phyloP scores from a whole-genome alignment of 2,329 filamentous ascomycete species.

The Ceratocystis huliohia region DNA sequence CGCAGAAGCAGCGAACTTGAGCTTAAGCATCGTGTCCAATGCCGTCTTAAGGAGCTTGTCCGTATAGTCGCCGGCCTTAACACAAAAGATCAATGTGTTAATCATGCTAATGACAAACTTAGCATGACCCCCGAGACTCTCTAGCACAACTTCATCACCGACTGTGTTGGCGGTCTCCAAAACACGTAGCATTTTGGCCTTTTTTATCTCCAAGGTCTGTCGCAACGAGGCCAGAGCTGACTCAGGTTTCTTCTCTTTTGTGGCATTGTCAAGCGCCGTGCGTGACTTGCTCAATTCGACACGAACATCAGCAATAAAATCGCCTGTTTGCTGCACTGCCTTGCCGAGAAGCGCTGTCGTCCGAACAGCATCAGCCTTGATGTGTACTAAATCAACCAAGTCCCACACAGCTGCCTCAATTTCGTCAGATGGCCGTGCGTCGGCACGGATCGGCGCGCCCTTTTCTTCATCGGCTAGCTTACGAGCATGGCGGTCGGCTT shows the following conservation, averaged over 20 bases:
- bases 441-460: slow-evolving; percentile 33
- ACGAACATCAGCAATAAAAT: slow-evolving; percentile 38
- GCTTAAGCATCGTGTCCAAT: slow-evolving; percentile 51
- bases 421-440: slow-evolving; percentile 34
- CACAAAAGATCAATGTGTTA: slow-evolving; percentile 42
- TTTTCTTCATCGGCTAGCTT: slow-evolving; percentile 33
- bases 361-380: slow-evolving; percentile 32
- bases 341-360: slow-evolving; percentile 33
- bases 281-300: slow-evolving; percentile 37
- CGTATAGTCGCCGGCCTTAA: slow-evolving; percentile 40
- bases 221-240: slow-evolving; percentile 25
- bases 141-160: slow-evolving; percentile 43
- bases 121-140: slow-evolving; percentile 45
- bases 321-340: slow-evolving; percentile 40
- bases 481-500: slow-evolving; percentile 35
- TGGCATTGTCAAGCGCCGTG: slow-evolving; percentile 33
- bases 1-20: slow-evolving; percentile 47
- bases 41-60: slow-evolving; percentile 42
- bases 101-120: slow-evolving; percentile 44
- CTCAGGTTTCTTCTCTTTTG: slow-evolving; percentile 33
- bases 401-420: slow-evolving; percentile 42
- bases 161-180: slow-evolving; percentile 42
- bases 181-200: slow-evolving; percentile 38
- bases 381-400: slow-evolving; percentile 37
- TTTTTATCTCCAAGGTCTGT: slow-evolving; percentile 31